phyloP scores from a whole-genome alignment of 257 asterid genomes.

The Lantana camara region DNA sequence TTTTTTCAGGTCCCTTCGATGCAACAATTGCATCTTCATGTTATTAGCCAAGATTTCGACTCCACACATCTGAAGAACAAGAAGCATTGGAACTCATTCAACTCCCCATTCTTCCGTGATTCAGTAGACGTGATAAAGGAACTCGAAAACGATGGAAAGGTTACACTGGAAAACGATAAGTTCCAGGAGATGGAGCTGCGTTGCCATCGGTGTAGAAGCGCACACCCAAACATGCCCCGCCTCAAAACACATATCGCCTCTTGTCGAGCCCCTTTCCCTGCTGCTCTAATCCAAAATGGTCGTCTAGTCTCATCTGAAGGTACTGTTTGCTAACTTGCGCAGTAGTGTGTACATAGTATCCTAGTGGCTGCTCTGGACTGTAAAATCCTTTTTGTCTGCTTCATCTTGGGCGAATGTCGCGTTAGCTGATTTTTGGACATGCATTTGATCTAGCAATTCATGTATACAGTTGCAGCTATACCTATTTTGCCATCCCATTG shows the following conservation, averaged over 20 bases:
- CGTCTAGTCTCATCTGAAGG: constrained; percentile 44
- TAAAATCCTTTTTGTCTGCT: neutral
- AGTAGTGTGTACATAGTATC: neutral
- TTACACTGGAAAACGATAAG: constrained; percentile 39
- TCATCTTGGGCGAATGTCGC: neutral
- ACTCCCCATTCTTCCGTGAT: constrained; percentile 74
- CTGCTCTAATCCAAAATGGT: constrained; percentile 53
- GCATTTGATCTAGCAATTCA: no score
- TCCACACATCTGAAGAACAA: constrained; percentile 77
- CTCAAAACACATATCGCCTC: constrained; percentile 69
- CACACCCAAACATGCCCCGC: constrained; percentile 82
- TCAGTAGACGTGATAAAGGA: constrained; percentile 78
- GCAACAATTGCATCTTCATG: constrained; percentile 93
- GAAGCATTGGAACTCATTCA: constrained; percentile 96
- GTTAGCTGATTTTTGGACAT: neutral
- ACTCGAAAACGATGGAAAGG: constrained; percentile 50
- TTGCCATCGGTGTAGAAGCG: constrained; percentile 87
- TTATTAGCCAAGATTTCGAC: constrained; percentile 89
- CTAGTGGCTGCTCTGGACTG: neutral
- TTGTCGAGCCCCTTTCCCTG: constrained; percentile 67
- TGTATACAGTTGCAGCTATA: no score
- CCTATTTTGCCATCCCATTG: no score
- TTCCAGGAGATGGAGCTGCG: constrained; percentile 62
- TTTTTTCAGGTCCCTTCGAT: constrained; percentile 83
- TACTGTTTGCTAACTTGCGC: neutral